Base-by-base conservation (phyloP, 2,329 filamentous ascomycete species). In the Aspergillus fumigatus region DNA sequence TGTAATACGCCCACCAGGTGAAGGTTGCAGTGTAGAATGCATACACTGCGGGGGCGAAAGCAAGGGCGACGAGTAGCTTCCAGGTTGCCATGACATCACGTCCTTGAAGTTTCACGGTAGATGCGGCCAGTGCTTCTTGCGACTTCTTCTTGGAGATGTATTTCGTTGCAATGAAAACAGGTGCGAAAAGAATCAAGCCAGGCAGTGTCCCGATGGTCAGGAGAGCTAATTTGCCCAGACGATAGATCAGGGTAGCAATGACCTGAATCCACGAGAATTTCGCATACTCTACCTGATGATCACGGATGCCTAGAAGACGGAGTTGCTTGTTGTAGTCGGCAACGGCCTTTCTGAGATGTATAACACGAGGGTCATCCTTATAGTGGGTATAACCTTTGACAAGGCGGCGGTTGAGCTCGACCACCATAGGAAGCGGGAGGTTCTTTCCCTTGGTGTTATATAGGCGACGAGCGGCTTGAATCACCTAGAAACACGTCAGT, bases 391-490 rank as follows among this genome's bases (percentile, higher is more conserved):
- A 99, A 26, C 93, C 93, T 73, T 93, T 88, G 56, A 95, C 89
- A 5, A 99, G 82, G 38, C 93, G 87, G 52, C 93, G 84, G 76
- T 97, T 97, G 52, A 99, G 84, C 76, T 99, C 94, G 32, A 97
- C 90, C 9, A 97, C 90, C 69, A 93, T 89, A 0, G 93, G 91
- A 23, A 97, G 82, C 6, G 93, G 93, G 40, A 97, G 82, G 73
- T 96, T 96, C 78, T 93, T 96, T 65, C 92, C 91, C 51, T 91
- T 94, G 10, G 92, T 90, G 69, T 96, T 97, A 77, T 99, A 99
- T 27, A 99, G 81, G 51, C 94, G 86, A 60, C 94, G 85, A 6
- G 92, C 93, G 40, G 93, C 92, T 82, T 97, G 94, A 57, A 97
- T 96, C 64, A 95, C 83, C 82, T 85, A 53, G 35, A 54, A 21